phyloP scores from a whole-genome alignment of 768 basidiomycete species.

The Daedaleopsis nitida region DNA sequence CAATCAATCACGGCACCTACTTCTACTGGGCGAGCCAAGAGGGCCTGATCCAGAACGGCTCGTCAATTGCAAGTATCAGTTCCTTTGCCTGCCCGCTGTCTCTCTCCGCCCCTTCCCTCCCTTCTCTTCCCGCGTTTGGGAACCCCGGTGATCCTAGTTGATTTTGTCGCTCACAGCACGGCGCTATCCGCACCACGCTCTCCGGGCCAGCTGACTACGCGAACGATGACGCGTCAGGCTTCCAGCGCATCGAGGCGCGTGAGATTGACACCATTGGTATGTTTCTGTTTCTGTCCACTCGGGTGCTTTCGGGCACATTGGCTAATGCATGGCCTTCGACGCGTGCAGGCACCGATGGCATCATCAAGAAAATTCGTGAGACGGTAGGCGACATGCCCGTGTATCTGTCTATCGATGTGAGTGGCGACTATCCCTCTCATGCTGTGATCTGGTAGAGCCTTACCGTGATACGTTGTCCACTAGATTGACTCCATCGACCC shows the following conservation, averaged over 20 bases:
- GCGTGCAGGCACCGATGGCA: slow-evolving; percentile 63
- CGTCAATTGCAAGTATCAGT: slow-evolving; percentile 77
- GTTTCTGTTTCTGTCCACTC: slow-evolving; percentile 9
- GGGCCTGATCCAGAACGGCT: slow-evolving; percentile 75
- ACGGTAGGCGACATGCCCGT: slow-evolving; percentile 76
- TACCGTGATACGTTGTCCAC: background rate
- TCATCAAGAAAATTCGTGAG: slow-evolving; percentile 77
- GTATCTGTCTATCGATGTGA: slow-evolving; percentile 77
- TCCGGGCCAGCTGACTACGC: slow-evolving; percentile 76
- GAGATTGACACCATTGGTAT: slow-evolving; percentile 82
- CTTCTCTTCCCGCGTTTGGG: slow-evolving; percentile 22
- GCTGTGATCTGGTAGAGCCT: background rate
- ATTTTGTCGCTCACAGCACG: slow-evolving; percentile 59
- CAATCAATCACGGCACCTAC: slow-evolving; percentile 87
- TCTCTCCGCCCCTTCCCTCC: slow-evolving; percentile 25
- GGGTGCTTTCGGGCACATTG: background rate
- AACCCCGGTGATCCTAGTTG: slow-evolving; percentile 77
- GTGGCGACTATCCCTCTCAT: slow-evolving; percentile 20
- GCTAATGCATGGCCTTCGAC: background rate
- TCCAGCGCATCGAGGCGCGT: slow-evolving; percentile 79
- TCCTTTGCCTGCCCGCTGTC: slow-evolving; percentile 23
- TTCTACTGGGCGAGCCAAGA: slow-evolving; percentile 89
- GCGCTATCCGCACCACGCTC: slow-evolving; percentile 83
- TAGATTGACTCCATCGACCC: slow-evolving; percentile 83
- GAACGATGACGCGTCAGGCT: slow-evolving; percentile 79